These are phyloP conservation scores for Sporothrix luriei DNA, from an alignment of 2,329 filamentous ascomycete species.

Conservation along the genomic window DNA sequence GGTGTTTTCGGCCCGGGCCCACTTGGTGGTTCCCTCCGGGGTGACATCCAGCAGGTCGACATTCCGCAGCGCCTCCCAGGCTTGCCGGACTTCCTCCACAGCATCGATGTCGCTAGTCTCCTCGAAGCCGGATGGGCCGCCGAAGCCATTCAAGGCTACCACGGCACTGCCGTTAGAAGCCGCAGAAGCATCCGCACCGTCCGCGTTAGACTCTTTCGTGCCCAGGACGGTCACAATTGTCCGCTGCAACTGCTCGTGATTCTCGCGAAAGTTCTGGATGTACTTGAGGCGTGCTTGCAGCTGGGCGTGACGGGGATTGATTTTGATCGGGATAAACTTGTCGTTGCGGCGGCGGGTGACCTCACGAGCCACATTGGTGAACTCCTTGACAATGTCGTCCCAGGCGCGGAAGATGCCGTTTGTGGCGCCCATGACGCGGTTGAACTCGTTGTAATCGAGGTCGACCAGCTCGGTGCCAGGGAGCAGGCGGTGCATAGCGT, in stretches of 20 bases:
- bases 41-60: conserved; percentile 94
- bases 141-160: conserved; percentile 39
- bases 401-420: conserved; percentile 87
- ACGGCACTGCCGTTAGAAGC: conserved; percentile 24
- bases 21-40: conserved; percentile 82
- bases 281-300: conserved; percentile 91
- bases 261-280: conserved; percentile 90
- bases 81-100: conserved; percentile 91
- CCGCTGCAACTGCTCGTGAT: conserved; percentile 94
- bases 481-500: conserved; percentile 80
- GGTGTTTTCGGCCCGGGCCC: conserved; percentile 90
- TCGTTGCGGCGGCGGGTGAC: conserved; percentile 91
- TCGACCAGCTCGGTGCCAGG: conserved; percentile 88
- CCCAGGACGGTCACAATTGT: conserved; percentile 98
- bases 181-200: conserved; percentile 62
- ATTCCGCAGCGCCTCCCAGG: conserved; percentile 90
- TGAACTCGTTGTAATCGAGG: conserved; percentile 88
- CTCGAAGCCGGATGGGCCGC: conserved; percentile 61
- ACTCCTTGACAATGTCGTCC: conserved; percentile 96
- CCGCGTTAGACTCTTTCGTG: conserved; percentile 59
- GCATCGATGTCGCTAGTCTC: conserved; percentile 98
- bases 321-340: conserved; percentile 98
- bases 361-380: conserved; percentile 95
- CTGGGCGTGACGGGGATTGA: conserved; percentile 81
- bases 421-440: conserved; percentile 77